These are phyloP conservation scores for Moesziomyces sp. DNA, from an alignment of 1,284 basidiomycete species.

Conservation along the genomic window DNA sequence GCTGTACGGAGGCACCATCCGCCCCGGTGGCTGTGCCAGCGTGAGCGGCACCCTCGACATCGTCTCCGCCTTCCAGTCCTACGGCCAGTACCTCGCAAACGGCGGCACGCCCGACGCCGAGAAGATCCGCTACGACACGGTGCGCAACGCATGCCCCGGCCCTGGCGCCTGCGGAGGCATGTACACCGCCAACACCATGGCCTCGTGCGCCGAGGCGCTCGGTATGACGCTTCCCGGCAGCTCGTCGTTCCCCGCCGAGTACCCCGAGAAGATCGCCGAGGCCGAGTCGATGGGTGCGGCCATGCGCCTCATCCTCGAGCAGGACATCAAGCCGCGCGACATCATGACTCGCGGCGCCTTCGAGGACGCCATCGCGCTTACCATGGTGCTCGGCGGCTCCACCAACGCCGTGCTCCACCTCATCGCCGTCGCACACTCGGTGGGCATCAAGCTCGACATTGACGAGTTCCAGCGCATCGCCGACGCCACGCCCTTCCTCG, in stretches of 20 bases:
- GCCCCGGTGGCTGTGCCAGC: constrained; percentile 59
- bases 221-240: constrained; percentile 67
- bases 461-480: constrained; percentile 67
- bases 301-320: constrained; percentile 65
- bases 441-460: constrained; percentile 59
- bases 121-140: constrained; percentile 62
- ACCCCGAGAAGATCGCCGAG: constrained; percentile 64
- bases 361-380: constrained; percentile 65
- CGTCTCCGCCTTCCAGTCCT: constrained; percentile 66
- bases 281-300: constrained; percentile 58
- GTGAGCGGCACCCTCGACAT: constrained; percentile 62
- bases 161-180: constrained; percentile 67
- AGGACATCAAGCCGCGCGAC: constrained; percentile 64
- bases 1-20: constrained; percentile 67
- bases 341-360: constrained; percentile 65
- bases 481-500: constrained; percentile 65
- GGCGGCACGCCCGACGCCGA: constrained; percentile 63
- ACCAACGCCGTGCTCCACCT: constrained; percentile 67
- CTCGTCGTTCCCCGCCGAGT: constrained; percentile 65
- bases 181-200: constrained; percentile 68
- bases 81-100: constrained; percentile 65
- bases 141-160: constrained; percentile 65
- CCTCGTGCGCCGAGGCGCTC: constrained; percentile 64
- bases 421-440: constrained; percentile 65
- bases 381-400: constrained; percentile 65